A percentile compares a stretch with the other conserved stretches of the same genome.
These are phyloP conservation scores for Rhizoctonia solani DNA, from an alignment of 1,284 basidiomycete species.

Conservation along the genomic window DNA sequence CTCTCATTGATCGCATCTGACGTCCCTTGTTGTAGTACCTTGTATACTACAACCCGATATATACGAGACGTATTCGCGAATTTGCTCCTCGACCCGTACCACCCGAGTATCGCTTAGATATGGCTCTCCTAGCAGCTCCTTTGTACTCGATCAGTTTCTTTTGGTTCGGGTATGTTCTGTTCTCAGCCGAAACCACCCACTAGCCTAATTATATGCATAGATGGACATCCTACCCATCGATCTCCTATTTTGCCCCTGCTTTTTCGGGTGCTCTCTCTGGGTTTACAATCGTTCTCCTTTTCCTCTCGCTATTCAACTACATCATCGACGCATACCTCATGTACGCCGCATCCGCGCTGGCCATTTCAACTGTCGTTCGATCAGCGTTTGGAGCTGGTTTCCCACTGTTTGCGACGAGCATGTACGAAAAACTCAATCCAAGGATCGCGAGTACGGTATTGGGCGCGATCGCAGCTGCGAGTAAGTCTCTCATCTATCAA, in stretches of 20 bases:
- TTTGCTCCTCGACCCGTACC: conserved; percentile 40
- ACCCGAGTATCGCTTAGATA: conserved; percentile 45
- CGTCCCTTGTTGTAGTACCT: conserved; percentile 38
- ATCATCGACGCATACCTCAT: conserved; percentile 56
- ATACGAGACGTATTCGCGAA: conserved; percentile 36
- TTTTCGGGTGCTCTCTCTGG: conserved; percentile 53
- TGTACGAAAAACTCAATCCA: conserved; percentile 53
- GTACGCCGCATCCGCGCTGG: conserved; percentile 53
- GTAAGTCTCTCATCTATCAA: not conserved
- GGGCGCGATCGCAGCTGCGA: conserved; percentile 45
- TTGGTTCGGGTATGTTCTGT: conserved; percentile 46
- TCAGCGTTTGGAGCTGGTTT: conserved; percentile 52
- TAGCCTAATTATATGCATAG: conserved; percentile 48
- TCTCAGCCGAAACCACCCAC: conserved; percentile 41
- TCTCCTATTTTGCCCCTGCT: conserved; percentile 51
- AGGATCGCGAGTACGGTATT: conserved; percentile 49
- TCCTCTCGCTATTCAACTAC: conserved; percentile 50
- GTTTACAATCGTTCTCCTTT: conserved; percentile 51
- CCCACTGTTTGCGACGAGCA: conserved; percentile 53
- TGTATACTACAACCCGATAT: conserved; percentile 43
- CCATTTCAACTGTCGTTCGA: conserved; percentile 53
- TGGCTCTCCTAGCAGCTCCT: conserved; percentile 43
- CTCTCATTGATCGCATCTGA: not conserved
- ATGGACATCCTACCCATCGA: conserved; percentile 50
- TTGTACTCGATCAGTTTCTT: conserved; percentile 49